Evolutionary conservation across 2,329 filamentous ascomycete genomes (phyloP).

Genomic region (Penicillium sp.): DNA sequence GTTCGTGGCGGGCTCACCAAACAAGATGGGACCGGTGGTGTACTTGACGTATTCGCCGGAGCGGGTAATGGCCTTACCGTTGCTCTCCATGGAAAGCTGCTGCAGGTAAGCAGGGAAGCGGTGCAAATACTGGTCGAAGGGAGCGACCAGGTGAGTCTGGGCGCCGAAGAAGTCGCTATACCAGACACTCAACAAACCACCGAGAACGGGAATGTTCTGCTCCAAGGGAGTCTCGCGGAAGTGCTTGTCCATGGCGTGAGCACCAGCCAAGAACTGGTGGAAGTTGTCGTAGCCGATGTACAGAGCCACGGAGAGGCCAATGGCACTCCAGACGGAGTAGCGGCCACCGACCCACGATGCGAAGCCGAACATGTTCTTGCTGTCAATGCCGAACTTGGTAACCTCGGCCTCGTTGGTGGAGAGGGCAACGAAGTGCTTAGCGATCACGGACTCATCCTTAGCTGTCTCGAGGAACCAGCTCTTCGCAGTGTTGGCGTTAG

Average conservation of each 20-base stretch:
- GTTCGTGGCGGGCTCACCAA: conserved; percentile 97
- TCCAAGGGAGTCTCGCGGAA: conserved; percentile 87
- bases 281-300: conserved; percentile 99
- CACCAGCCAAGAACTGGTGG: conserved; percentile 89
- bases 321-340: conserved; percentile 98
- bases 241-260: conserved; percentile 97
- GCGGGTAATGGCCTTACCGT: conserved; percentile 94
- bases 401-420: conserved; percentile 95
- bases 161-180: conserved; percentile 99
- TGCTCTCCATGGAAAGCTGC: conserved; percentile 99
- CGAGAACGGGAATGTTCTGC: conserved; percentile 91
- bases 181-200: conserved; percentile 93
- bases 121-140: conserved; percentile 98
- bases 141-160: conserved; percentile 94
- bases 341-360: conserved; percentile 97
- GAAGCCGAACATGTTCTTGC: conserved; percentile 99
- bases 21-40: conserved; percentile 92
- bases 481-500: conserved; percentile 97
- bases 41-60: conserved; percentile 88
- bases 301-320: conserved; percentile 87
- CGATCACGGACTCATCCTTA: conserved; percentile 72
- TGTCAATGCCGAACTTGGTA: conserved; percentile 97
- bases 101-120: conserved; percentile 98
- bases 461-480: conserved; percentile 86
- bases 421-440: conserved; percentile 97